phyloP scores from a whole-genome alignment of 2,329 filamentous ascomycete species.

The Zymoseptoria passerinii region DNA sequence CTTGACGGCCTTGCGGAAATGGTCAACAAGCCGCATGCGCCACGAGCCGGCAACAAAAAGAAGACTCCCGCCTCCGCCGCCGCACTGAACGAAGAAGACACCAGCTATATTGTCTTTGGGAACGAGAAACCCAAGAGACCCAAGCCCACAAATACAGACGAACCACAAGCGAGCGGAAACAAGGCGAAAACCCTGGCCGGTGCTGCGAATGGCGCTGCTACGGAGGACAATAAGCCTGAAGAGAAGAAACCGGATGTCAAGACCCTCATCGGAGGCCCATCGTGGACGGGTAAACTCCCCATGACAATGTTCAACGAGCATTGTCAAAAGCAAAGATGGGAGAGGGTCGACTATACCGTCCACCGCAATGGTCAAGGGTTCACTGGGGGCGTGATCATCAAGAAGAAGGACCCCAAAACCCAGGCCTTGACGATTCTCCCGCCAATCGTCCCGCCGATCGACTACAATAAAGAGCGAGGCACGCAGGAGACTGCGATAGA shows the following conservation, averaged over 20 bases:
- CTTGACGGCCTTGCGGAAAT: slow-evolving; percentile 23
- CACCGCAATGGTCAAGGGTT: slow-evolving; percentile 26
- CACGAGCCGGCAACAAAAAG: slow-evolving; percentile 37
- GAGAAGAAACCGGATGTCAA: slow-evolving; percentile 52
- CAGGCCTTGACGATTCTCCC: slow-evolving; percentile 66
- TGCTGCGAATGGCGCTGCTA: slow-evolving; percentile 3
- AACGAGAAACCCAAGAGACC: slow-evolving; percentile 37
- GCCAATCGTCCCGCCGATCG: slow-evolving; percentile 70
- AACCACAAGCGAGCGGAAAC: slow-evolving; percentile 9
- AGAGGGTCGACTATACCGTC: slow-evolving; percentile 84
- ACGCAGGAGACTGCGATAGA: slow-evolving; percentile 73
- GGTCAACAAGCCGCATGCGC: slow-evolving; percentile 44
- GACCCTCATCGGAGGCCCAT: slow-evolving; percentile 85
- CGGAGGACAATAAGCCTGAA: slow-evolving; percentile 14
- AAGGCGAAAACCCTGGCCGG: slow-evolving; percentile 26
- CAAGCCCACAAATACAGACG: slow-evolving; percentile 27
- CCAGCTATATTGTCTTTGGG: slow-evolving; percentile 43
- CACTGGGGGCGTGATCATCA: slow-evolving; percentile 73
- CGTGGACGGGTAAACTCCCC: slow-evolving; percentile 95
- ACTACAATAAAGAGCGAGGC: slow-evolving; percentile 63
- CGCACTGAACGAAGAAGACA: slow-evolving; percentile 38
- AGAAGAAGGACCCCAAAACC: slow-evolving; percentile 68
- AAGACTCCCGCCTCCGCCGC: slow-evolving; percentile 25
- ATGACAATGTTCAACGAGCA: slow-evolving; percentile 90
- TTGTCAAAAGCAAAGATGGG: slow-evolving; percentile 94